Evolutionary conservation across 306 rosid genomes (phyloP), one percentile per base, ranked within the genome.

Genomic region (Inga oerstediana): DNA sequence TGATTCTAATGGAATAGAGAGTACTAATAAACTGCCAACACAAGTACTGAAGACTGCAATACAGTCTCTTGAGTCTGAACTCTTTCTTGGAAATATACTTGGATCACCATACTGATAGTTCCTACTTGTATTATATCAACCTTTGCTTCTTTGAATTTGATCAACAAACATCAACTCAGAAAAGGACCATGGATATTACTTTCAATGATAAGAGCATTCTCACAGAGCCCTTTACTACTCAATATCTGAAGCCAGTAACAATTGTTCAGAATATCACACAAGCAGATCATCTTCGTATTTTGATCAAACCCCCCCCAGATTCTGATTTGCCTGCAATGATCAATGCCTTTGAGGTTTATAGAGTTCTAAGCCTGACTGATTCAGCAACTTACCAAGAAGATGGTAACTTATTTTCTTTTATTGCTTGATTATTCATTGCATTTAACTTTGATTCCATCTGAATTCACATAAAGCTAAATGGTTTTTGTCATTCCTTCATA

Each of bases 181-280:
- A 82, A 52, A 88, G 91, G 64, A 66, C 68, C 37, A 69, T 87
- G 51, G 19, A 62, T 13, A 74, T 92, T 74, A 77, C 56, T 16
- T 24, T 80, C 10, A 83, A 88, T 45, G 86, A 54, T 12, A 5
- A 62, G 51, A 54, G 1, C 10, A 39, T 77, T 3, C 80, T 71
- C 59, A 3, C 71, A 0, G 62, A 66, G 44, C 83, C 85, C 22
- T 0, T 84, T 12, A 59, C 78, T 72, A 91, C 83, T 43, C 43
- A 30, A 24, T 89, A 90, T 72, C 79, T 87, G 70, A 73, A 74
- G 37, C 2, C 78, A 81, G 37, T 35, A 3, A 35, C 37, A 19
- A 3, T 77, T 48, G 52, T 13, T 48, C 52, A 48, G 16, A 37
- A 46, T 46, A 46, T 46, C 51, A 46, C 74, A 39, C 2, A 37